Conservation (phyloP, 164 flowering plant genomes). For the Magnolia changhungtana region DNA sequence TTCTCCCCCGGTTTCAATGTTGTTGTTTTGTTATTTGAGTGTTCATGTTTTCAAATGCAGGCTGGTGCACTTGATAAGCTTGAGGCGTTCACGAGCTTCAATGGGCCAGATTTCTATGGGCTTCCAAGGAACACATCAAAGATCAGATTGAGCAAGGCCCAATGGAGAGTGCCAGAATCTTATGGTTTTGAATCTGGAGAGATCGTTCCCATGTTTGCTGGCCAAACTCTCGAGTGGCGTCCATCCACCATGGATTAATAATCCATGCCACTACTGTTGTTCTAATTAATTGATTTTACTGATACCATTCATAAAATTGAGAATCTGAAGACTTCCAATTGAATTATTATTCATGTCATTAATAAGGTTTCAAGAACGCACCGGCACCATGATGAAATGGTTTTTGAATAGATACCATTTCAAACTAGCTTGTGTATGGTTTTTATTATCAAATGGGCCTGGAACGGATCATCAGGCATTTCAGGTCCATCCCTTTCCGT, state of each 20-base stretch:
- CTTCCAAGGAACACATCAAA: conserved; percentile 78
- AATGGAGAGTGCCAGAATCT: conserved; percentile 74
- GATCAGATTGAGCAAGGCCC: conserved; percentile 53
- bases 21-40: too few species aligned
- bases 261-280: background rate
- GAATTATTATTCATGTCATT: too few species aligned
- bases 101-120: conserved; percentile 96
- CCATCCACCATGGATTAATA: conserved; percentile 22
- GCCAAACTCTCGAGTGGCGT: conserved; percentile 78
- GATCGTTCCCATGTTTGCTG: conserved; percentile 91
- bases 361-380: too few species aligned
- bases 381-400: too few species aligned
- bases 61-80: conserved; percentile 92
- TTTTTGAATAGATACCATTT: too few species aligned
- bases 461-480: too few species aligned
- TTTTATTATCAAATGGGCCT: too few species aligned
- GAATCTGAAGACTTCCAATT: background rate
- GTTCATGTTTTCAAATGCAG: conserved; percentile 22
- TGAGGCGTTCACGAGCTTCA: conserved; percentile 97
- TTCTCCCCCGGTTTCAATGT: too few species aligned
- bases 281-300: background rate
- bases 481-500: too few species aligned
- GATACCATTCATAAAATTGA: background rate
- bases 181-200: conserved; percentile 61
- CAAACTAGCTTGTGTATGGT: too few species aligned